Base-by-base conservation (phyloP, 176 grass and related monocot species). In the Neostapfia colusana region DNA sequence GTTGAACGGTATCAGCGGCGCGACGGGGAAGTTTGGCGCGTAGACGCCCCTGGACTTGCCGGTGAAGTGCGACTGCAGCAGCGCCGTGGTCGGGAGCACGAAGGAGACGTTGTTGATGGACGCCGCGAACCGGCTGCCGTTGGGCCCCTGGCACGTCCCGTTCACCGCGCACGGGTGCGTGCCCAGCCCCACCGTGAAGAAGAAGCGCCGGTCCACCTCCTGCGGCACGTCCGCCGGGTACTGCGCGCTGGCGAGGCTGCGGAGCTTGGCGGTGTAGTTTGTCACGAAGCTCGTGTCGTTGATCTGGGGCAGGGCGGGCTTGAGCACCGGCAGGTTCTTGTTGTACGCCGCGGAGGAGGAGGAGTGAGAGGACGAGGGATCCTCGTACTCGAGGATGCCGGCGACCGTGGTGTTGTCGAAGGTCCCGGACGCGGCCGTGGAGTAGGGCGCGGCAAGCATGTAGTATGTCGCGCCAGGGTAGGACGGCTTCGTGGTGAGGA, bases 141-240 rank as follows among this genome's bases (percentile, higher is more conserved):
- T 91, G 14, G 85, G 86, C 1, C 86, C 86, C 71, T 88, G 76
- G 65, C 81, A 88, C 13, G 86, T 88, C 64, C 81, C 73, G 74
- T 87, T 88, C 11, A 83, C 63, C 45, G 85, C 73, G 63, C 85
- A 93, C 0, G 90, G 87, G 76, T 81, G 85, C 3, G 80, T 83
- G 13, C 90, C 90, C 12, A 93, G 72, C 55, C 90, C 90, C 0
- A 93, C 81, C 0, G 90, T 90, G 81, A 93, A 93, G 87, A 90
- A 80, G 71, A 93, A 89, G 10, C 50, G 57, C 58, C 51, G 9
- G 43, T 90, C 83, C 35, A 90, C 83, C 23, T 50, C 62, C 65
- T 10, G 71, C 23, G 87, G 87, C 66, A 90, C 90, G 10, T 39
- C 53, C 4, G 84, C 87, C 1, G 87, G 87, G 71, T 86, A 90